Percentiles rank a stretch among this genome's conserved stretches.
phyloP scores from a whole-genome alignment of 306 rosid genomes.

The Ormosia emarginata region DNA sequence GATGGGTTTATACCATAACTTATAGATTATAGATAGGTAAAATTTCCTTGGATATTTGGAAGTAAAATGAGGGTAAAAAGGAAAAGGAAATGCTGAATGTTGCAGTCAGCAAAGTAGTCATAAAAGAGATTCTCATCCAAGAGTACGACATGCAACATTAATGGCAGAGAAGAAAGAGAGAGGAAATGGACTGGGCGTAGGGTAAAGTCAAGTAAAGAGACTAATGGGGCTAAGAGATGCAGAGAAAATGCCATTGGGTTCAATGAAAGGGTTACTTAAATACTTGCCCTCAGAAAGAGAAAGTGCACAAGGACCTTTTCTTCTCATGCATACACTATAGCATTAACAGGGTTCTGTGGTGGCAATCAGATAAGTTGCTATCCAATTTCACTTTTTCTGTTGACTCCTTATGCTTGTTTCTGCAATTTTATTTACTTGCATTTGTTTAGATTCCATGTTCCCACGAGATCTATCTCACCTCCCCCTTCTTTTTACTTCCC shows the following conservation, averaged over 20 bases:
- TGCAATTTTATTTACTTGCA: constrained; percentile 32
- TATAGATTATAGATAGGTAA: background rate
- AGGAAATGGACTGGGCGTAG: constrained; percentile 31
- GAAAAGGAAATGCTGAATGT: constrained; percentile 30
- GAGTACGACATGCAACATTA: constrained; percentile 52
- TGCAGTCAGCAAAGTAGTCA: constrained; percentile 37
- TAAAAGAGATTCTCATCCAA: constrained; percentile 42
- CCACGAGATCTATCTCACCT: background rate
- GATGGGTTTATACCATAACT: constrained; percentile 14
- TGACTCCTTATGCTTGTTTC: constrained; percentile 35
- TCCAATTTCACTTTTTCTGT: constrained; percentile 49
- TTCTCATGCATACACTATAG: constrained; percentile 37
- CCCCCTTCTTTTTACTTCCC: background rate
- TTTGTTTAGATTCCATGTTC: constrained; percentile 27
- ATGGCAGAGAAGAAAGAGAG: constrained; percentile 23
- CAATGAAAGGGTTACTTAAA: constrained; percentile 37
- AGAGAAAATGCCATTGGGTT: constrained; percentile 45
- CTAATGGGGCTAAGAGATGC: constrained; percentile 34
- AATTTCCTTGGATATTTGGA: constrained; percentile 9
- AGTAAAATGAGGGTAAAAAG: constrained; percentile 21
- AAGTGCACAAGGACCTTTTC: constrained; percentile 38
- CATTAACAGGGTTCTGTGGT: constrained; percentile 36
- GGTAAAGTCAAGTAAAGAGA: constrained; percentile 44
- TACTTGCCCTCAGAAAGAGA: constrained; percentile 39
- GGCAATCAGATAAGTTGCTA: constrained; percentile 44